Evolutionary conservation across 2,329 filamentous ascomycete genomes (phyloP).

Genomic region (Pyrenochaeta sp.): DNA sequence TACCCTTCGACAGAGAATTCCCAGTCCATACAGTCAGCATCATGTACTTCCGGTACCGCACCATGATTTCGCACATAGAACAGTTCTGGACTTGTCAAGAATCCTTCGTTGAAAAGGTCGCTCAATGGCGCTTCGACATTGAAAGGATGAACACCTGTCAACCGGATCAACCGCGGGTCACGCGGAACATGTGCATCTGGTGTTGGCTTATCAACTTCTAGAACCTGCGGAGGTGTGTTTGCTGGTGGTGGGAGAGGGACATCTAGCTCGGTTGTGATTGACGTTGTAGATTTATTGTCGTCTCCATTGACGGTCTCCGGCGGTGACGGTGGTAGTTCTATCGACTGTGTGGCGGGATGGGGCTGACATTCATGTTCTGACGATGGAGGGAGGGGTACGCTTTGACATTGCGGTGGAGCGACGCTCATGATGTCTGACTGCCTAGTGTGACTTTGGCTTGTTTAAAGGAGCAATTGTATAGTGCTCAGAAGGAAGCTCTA

Average conservation of each 20-base stretch:
- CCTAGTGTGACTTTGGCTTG: not conserved
- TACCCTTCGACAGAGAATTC: constrained; percentile 81
- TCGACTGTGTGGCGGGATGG: constrained; percentile 20
- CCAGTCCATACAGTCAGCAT: constrained; percentile 79
- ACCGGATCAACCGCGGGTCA: constrained; percentile 81
- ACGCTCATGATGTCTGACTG: constrained; percentile 26
- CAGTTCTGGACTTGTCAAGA: constrained; percentile 84
- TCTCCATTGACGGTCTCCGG: constrained; percentile 47
- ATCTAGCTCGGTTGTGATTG: constrained; percentile 23
- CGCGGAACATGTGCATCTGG: constrained; percentile 83
- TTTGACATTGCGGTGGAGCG: constrained; percentile 14
- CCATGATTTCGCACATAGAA: constrained; percentile 96
- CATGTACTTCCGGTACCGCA: constrained; percentile 76
- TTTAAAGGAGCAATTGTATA: constrained; percentile 1
- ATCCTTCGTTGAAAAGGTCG: constrained; percentile 80
- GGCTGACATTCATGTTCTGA: constrained; percentile 26
- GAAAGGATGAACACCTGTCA: constrained; percentile 90
- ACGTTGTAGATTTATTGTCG: constrained; percentile 30
- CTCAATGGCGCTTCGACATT: constrained; percentile 87
- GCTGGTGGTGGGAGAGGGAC: constrained; percentile 76
- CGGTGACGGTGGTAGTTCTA: constrained; percentile 44
- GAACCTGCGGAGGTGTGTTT: constrained; percentile 65
- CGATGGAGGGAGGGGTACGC: constrained; percentile 22
- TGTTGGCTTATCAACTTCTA: constrained; percentile 81
- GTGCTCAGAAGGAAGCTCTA: not conserved